phyloP scores from a whole-genome alignment of 192 early-diverging fungal genomes.

The Podila horticola region DNA sequence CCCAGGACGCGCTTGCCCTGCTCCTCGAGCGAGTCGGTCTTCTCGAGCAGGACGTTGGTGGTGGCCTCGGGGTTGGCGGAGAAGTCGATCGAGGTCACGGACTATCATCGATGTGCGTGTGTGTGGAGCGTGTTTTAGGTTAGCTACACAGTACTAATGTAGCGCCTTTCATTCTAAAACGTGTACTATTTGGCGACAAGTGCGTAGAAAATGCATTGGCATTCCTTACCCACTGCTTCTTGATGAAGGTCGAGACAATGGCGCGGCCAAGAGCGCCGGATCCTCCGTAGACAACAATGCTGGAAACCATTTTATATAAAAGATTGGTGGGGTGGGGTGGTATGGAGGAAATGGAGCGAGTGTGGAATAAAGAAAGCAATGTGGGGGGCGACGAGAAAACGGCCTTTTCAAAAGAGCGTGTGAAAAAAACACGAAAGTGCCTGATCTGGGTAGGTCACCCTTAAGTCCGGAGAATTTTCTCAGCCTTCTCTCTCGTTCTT shows the following conservation, averaged over 20 bases:
- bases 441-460: neutral
- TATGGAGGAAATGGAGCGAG: neutral
- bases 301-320: constrained; percentile 53
- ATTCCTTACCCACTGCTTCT: constrained; percentile 73
- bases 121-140: neutral
- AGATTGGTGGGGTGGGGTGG: neutral
- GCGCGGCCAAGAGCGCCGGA: constrained; percentile 87
- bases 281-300: constrained; percentile 91
- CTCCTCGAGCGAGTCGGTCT: constrained; percentile 57
- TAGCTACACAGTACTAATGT: neutral
- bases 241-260: constrained; percentile 76
- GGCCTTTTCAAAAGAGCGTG: neutral
- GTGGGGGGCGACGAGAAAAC: neutral
- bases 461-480: neutral
- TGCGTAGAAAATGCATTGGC: neutral
- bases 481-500: neutral
- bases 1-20: constrained; percentile 68
- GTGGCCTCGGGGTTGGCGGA: constrained; percentile 76
- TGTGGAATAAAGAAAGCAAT: neutral
- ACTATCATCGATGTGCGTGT: constrained; percentile 42
- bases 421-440: neutral
- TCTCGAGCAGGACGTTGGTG: constrained; percentile 72
- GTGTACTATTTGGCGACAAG: too few species aligned
- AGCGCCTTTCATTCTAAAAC: too few species aligned
- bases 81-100: constrained; percentile 84